These are phyloP conservation scores for Voacanga thouarsii DNA, from an alignment of 257 asterid species.

Conservation along the genomic window DNA sequence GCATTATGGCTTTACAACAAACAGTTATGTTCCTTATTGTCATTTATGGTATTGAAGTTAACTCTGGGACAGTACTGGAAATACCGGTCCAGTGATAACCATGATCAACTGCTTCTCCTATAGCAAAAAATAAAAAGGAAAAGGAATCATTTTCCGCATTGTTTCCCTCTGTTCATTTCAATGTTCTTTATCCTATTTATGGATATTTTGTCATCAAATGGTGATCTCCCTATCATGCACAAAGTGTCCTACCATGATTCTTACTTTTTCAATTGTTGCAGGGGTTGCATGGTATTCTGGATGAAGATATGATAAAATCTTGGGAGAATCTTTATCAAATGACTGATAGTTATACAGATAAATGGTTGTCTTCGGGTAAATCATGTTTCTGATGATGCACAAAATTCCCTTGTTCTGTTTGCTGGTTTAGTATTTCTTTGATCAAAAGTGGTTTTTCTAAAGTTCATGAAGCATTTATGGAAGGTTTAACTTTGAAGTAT, in stretches of 20 bases:
- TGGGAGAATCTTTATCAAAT: slow-evolving; percentile 68
- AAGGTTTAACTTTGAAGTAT: not conserved
- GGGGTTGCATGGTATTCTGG: slow-evolving; percentile 65
- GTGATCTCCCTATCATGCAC: not conserved
- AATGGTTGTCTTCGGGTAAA: slow-evolving; percentile 89
- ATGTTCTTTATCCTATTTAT: not conserved
- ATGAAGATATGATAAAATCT: slow-evolving; percentile 47
- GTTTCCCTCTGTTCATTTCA: not conserved
- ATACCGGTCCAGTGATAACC: not conserved
- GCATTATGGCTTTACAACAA: not conserved
- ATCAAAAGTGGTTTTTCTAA: not conserved
- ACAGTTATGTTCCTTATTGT: not conserved
- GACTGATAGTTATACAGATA: slow-evolving; percentile 79
- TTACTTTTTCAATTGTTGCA: slow-evolving; percentile 30
- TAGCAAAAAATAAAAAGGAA: not conserved
- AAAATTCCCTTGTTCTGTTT: not conserved
- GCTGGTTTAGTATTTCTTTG: not conserved
- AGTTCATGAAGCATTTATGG: not conserved
- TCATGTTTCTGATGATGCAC: slow-evolving; percentile 17
- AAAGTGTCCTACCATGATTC: not conserved
- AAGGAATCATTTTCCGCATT: not conserved
- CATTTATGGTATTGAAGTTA: not conserved
- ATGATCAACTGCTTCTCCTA: not conserved
- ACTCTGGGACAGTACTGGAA: not conserved
- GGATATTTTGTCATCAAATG: not conserved